A percentile compares a stretch with the other conserved stretches of the same genome.
phyloP scores from a whole-genome alignment of 2,329 filamentous ascomycete genomes.

The Verticillium klebahnii region DNA sequence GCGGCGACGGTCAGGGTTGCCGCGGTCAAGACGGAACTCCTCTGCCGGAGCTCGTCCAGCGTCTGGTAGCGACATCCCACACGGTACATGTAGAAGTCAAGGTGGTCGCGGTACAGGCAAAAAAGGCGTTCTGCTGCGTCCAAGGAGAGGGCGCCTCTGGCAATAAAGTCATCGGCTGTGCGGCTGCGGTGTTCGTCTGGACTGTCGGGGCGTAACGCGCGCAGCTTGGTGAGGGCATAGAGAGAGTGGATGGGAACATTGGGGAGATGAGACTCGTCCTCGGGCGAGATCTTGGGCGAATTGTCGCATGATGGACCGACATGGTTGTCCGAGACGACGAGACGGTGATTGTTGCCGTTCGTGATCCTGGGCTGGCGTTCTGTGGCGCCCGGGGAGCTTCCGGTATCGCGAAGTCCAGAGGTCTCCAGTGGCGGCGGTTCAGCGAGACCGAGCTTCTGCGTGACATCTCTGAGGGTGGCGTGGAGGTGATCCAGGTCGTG shows the following conservation, averaged over 20 bases:
- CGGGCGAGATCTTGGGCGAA: slow-evolving; percentile 14
- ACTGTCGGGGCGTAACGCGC: slow-evolving; percentile 23
- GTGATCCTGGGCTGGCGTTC: neutral
- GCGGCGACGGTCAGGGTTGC: slow-evolving; percentile 54
- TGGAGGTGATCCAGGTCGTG: slow-evolving; percentile 13
- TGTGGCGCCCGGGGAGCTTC: slow-evolving; percentile 1
- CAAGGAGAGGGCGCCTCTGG: slow-evolving; percentile 34
- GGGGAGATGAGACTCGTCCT: slow-evolving; percentile 29
- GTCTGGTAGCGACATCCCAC: slow-evolving; percentile 45
- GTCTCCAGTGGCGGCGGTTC: slow-evolving; percentile 8
- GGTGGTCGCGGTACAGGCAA: slow-evolving; percentile 41
- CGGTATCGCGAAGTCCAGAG: slow-evolving; percentile 1
- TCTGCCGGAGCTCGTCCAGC: slow-evolving; percentile 46
- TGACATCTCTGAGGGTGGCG: slow-evolving; percentile 6
- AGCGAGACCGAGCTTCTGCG: slow-evolving; percentile 7
- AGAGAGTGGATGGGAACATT: slow-evolving; percentile 33
- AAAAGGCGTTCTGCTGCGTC: slow-evolving; percentile 48
- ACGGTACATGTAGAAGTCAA: slow-evolving; percentile 46
- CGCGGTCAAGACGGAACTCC: slow-evolving; percentile 49
- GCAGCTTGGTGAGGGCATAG: slow-evolving; percentile 31
- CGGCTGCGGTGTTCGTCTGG: slow-evolving; percentile 19
- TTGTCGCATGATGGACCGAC: slow-evolving; percentile 15
- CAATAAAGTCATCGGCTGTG: slow-evolving; percentile 25
- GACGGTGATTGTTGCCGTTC: neutral
- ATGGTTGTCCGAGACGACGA: slow-evolving; percentile 7